Evolutionary conservation across 2,329 filamentous ascomycete species (phyloP), one percentile per base, ranked within the genome.

Genomic region (Sporothrix luriei): DNA sequence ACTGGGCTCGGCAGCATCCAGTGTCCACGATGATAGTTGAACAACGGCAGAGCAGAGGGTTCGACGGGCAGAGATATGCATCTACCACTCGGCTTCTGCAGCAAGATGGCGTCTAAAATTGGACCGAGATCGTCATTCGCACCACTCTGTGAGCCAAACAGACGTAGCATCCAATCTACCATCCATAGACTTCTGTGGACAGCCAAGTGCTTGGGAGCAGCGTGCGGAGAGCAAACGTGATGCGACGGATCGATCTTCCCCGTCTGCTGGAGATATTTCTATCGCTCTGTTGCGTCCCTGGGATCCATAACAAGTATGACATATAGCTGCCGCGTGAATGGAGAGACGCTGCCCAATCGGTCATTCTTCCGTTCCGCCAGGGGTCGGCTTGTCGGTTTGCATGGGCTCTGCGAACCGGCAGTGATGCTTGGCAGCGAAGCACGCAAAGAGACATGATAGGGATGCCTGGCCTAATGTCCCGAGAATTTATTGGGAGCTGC

Each of bases 281-380:
- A 16, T 13, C 57, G 2, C 6, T 19, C 3, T 11, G 14, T 21
- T 24, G 33, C 24, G 38, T 46, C 57, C 43, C 13, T 26, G 21
- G 57, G 38, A 61, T 2, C 19, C 40, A 61, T 61, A 26, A 2
- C 21, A 26, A 16, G n/a, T 61, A 26, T 61, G 57, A 43, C 57
- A 46, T 46, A 46, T 61, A 40, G 19, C 55, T 43, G n/a, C 40
- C 21, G 57, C 40, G n/a, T 62, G 57, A 62, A 62, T 62, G 57
- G 57, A n/a, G 57, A 62, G 57, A 10, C 11, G 9, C 40, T 43
- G 57, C 57, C 40, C 57, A 43, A 38, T 43, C 26, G 19, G 11
- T 29, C 13, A 43, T 46, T 62, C 40, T 62, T 4, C 38, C 57
- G 38, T 62, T 62, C 57, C 33, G 55, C 55, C 43, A 43, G 19